These are phyloP conservation scores for Termitomyces sp. DNA, from an alignment of 768 basidiomycete genomes.

Conservation along the genomic window DNA sequence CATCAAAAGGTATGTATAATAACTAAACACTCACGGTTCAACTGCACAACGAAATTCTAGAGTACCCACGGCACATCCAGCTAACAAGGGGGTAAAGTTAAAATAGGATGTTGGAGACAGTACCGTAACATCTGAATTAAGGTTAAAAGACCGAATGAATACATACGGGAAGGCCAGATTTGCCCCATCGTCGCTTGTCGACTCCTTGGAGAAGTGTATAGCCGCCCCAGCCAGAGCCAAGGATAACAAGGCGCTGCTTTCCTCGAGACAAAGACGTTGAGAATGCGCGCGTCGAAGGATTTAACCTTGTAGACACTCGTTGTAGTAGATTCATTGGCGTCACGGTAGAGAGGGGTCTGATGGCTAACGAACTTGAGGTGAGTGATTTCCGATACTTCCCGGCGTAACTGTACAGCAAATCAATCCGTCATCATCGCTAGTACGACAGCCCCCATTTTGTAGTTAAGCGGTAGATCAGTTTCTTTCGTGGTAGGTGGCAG, in stretches of 20 bases:
- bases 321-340: not conserved
- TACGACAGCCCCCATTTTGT: not conserved
- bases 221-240: conserved; percentile 80
- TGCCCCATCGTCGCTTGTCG: conserved; percentile 72
- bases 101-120: conserved; percentile 67
- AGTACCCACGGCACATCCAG: conserved; percentile 76
- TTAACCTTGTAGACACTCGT: not conserved
- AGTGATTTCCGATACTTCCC: conserved; percentile 7
- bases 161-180: conserved; percentile 16
- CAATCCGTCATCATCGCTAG: not conserved
- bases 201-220: conserved; percentile 64
- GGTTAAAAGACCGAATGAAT: not conserved
- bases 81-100: conserved; percentile 66
- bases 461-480: not conserved
- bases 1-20: not conserved
- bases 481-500: not conserved
- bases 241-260: conserved; percentile 55
- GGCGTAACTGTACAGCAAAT: not conserved
- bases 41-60: conserved; percentile 78
- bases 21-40: conserved; percentile 58
- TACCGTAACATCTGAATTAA: conserved; percentile 53
- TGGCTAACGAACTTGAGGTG: not conserved
- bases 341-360: not conserved
- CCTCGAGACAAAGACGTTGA: conserved; percentile 4
- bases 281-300: not conserved